These are phyloP conservation scores for Penicillium silybi DNA, from an alignment of 495 filamentous ascomycete species.

Conservation along the genomic window DNA sequence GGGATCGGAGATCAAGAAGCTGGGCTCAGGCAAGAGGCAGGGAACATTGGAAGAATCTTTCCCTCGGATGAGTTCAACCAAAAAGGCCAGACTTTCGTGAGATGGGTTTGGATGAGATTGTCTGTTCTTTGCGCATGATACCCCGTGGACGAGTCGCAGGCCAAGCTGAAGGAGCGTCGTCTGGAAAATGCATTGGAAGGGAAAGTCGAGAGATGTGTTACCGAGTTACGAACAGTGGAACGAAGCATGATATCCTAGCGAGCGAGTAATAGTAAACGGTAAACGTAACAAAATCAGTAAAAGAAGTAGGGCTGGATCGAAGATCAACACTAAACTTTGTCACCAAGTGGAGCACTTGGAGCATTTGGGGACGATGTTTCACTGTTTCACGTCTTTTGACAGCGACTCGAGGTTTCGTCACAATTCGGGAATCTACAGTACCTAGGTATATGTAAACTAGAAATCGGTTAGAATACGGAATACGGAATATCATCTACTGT, in stretches of 20 bases:
- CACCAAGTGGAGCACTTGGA: too few relatives aligned
- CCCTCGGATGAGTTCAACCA: neutral
- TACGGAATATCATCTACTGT: too few relatives aligned
- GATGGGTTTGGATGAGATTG: neutral
- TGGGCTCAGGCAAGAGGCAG: conserved; percentile 4
- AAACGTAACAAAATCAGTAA: neutral
- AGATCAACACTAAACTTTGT: neutral
- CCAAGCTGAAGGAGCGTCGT: neutral
- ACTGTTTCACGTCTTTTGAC: neutral
- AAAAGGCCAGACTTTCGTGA: neutral
- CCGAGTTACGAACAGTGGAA: neutral
- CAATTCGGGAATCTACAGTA: too few relatives aligned
- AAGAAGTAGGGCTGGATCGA: conserved; percentile 8
- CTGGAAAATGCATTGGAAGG: neutral
- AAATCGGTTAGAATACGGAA: too few relatives aligned
- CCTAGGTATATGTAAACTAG: too few relatives aligned
- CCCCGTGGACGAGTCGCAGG: neutral
- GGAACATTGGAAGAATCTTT: neutral
- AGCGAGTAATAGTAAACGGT: neutral
- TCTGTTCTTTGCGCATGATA: neutral
- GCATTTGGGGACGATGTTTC: neutral
- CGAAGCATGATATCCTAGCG: neutral
- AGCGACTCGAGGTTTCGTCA: neutral
- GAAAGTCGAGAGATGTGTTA: neutral
- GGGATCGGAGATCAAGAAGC: too few relatives aligned